Percentiles rank a stretch among this genome's conserved stretches.
These are phyloP conservation scores for Astragalus glycyphyllos DNA, from an alignment of 306 rosid genomes.

Conservation along the genomic window DNA sequence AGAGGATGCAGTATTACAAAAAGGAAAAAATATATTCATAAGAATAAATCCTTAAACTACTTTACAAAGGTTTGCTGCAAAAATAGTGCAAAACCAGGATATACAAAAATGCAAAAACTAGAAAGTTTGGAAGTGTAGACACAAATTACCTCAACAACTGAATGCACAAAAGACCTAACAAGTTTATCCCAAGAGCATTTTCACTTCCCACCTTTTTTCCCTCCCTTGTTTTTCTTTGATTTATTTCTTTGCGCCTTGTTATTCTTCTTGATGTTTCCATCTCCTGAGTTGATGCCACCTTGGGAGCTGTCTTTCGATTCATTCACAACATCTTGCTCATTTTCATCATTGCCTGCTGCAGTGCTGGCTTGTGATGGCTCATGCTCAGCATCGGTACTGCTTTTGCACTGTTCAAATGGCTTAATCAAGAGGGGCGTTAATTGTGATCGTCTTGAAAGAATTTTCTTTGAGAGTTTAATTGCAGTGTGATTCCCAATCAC, in stretches of 20 bases:
- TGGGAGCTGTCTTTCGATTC: conserved; percentile 9
- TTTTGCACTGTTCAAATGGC: not conserved
- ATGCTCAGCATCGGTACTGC: not conserved
- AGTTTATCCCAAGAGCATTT: not conserved
- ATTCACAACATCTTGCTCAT: conserved; percentile 10
- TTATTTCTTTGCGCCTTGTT: not conserved
- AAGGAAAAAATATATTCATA: not conserved
- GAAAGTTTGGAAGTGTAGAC: not conserved
- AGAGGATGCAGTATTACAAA: no score
- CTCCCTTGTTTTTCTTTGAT: conserved; percentile 12
- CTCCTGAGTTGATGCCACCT: conserved; percentile 16
- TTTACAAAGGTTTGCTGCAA: conserved; percentile 11
- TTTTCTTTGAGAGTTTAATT: conserved; percentile 17
- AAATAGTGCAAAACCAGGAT: not conserved
- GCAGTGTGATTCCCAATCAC: not conserved
- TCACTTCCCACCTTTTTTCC: conserved; percentile 40
- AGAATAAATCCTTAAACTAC: not conserved
- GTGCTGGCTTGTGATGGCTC: conserved; percentile 34
- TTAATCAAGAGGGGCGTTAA: not conserved
- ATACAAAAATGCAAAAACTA: not conserved
- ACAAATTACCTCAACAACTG: not conserved
- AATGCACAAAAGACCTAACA: conserved; percentile 3
- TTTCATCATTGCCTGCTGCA: conserved; percentile 10
- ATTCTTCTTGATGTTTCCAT: conserved; percentile 27
- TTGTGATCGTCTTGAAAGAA: conserved; percentile 10